These are phyloP conservation scores for Candida glaebosa DNA, from an alignment of 805 yeast species.

Conservation along the genomic window DNA sequence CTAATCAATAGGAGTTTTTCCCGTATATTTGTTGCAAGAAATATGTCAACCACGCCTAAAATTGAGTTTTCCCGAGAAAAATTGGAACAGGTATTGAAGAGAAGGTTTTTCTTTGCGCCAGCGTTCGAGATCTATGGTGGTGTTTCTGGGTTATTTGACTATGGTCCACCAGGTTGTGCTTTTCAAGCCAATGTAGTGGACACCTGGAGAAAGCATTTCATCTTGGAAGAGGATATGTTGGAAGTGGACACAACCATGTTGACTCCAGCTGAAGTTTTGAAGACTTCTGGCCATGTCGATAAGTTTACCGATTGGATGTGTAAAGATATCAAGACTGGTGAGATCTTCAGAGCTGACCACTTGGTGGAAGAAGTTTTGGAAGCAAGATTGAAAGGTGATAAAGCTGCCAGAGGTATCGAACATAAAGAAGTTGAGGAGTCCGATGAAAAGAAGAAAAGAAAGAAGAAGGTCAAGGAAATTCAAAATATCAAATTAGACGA, in stretches of 20 bases:
- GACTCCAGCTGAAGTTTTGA: conserved; percentile 95
- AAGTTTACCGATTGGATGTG: conserved; percentile 99
- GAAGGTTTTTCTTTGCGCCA: conserved; percentile 97
- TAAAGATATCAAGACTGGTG: conserved; percentile 91
- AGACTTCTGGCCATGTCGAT: conserved; percentile 99
- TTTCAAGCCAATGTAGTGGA: conserved; percentile 94
- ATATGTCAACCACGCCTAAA: conserved; percentile 26
- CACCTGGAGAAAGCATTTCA: conserved; percentile 95
- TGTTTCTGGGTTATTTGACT: conserved; percentile 95
- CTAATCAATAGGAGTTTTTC: conserved; percentile 8
- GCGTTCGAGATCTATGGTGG: conserved; percentile 98
- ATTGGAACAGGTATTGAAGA: conserved; percentile 85
- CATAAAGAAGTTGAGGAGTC: conserved; percentile 51
- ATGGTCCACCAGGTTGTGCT: conserved; percentile 99
- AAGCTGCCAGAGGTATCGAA: conserved; percentile 86
- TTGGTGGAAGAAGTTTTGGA: conserved; percentile 96
- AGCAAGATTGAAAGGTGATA: conserved; percentile 93
- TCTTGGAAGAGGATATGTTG: conserved; percentile 96
- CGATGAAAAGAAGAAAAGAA: conserved; percentile 66
- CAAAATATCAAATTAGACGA: conserved; percentile 86
- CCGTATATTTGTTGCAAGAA: conserved; percentile 7
- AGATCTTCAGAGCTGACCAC: conserved; percentile 98
- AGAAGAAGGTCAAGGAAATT: conserved; percentile 93
- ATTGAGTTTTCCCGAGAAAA: conserved; percentile 74
- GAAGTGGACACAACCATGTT: conserved; percentile 98